Conservation (phyloP, 805 yeast species). For the Kuraishia borneana region DNA sequence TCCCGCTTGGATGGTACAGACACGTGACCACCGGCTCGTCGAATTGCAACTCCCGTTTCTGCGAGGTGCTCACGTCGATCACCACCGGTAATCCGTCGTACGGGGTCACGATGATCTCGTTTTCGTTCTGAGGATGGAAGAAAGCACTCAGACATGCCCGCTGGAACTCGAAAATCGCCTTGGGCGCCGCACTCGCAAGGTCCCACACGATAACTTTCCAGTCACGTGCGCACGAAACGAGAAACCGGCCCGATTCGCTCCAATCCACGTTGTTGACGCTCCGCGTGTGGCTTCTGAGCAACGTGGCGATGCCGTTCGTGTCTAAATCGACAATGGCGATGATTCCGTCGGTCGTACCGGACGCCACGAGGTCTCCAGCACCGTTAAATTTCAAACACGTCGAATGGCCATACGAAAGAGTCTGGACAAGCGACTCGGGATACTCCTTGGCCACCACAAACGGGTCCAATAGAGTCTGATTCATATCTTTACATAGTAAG, state of each 20-base stretch:
- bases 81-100: conserved; percentile 50
- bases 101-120: conserved; percentile 48
- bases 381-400: conserved; percentile 59
- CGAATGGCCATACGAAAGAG: conserved; percentile 55
- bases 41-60: conserved; percentile 7
- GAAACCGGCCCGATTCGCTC: conserved; percentile 61
- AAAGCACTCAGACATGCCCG: conserved; percentile 67
- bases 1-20: conserved; percentile 41
- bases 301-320: conserved; percentile 47
- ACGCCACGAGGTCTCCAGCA: conserved; percentile 79
- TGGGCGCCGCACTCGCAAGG: conserved; percentile 28
- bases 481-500: conserved; percentile 33
- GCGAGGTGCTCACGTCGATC: conserved; percentile 17
- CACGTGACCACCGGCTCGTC: conserved; percentile 30
- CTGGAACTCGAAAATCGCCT: conserved; percentile 39
- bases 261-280: conserved; percentile 67
- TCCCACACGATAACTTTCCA: conserved; percentile 84
- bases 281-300: conserved; percentile 54
- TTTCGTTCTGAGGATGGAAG: conserved; percentile 36
- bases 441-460: conserved; percentile 84
- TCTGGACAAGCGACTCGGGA: conserved; percentile 73
- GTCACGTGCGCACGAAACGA: conserved; percentile 67
- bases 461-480: conserved; percentile 77
- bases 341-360: conserved; percentile 67
- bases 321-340: conserved; percentile 66